phyloP scores from a whole-genome alignment of 148 eudicot species.

The Rhododendron ferrugineum region DNA sequence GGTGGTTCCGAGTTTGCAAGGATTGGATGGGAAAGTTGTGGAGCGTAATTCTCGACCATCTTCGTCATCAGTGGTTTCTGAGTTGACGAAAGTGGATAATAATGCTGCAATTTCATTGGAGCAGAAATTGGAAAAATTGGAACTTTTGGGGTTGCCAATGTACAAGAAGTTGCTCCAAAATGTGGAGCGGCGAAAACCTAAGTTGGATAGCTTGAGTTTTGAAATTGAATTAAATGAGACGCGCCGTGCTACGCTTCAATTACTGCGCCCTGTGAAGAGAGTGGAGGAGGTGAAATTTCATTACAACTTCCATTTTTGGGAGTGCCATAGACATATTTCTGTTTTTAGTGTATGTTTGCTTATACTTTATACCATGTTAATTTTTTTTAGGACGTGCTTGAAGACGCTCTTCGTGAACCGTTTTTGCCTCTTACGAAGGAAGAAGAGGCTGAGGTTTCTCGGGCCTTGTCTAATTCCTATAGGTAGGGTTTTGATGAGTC shows the following conservation, averaged over 20 bases:
- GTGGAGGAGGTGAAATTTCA: conserved; percentile 35
- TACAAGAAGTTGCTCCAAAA: conserved; percentile 43
- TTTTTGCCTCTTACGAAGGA: conserved; percentile 66
- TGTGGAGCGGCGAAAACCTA: conserved; percentile 29
- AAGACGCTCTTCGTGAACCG: conserved; percentile 49
- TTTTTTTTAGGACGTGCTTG: conserved; percentile 14
- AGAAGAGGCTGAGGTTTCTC: conserved; percentile 53
- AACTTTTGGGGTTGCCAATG: conserved; percentile 13
- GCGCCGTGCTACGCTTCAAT: conserved; percentile 10
- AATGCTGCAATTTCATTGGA: conserved; percentile 18
- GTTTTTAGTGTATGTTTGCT: conserved; percentile 9
- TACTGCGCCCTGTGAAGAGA: conserved; percentile 34
- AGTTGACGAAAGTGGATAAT: conserved; percentile 26
- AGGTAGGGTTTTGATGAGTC: conserved; percentile 36
- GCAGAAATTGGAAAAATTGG: conserved; percentile 12
- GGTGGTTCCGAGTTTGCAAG: conserved; percentile 8
- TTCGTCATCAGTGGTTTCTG: conserved; percentile 29
- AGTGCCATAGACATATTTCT: neutral
- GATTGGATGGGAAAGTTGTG: conserved; percentile 21
- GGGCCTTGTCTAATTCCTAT: conserved; percentile 42
- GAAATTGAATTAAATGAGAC: conserved; percentile 38
- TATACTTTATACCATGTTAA: conserved; percentile 8
- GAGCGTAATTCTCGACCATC: conserved; percentile 22
- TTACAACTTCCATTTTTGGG: neutral
- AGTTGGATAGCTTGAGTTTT: conserved; percentile 25